phyloP scores from a whole-genome alignment of 2,329 filamentous ascomycete genomes.

The Pleoardoris graminearum region DNA sequence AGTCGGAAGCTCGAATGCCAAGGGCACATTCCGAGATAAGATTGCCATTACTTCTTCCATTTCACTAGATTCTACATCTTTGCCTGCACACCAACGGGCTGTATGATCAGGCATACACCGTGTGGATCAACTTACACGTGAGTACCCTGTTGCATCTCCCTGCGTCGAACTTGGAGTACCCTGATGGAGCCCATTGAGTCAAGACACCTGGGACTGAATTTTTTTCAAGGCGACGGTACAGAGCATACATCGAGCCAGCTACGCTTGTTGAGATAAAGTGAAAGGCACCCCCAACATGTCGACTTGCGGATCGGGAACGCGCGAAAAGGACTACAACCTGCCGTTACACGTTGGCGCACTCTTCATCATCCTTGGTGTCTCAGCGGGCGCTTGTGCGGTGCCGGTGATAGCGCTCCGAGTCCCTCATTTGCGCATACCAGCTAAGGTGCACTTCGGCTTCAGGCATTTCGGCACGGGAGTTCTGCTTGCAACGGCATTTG shows the following conservation, averaged over 20 bases:
- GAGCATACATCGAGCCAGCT: background rate
- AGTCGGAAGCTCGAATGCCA: background rate
- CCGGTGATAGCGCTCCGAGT: conserved; percentile 63
- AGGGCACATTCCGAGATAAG: background rate
- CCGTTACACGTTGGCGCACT: conserved; percentile 37
- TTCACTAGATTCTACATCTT: background rate
- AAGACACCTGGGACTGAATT: background rate
- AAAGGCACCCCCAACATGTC: background rate
- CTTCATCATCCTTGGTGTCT: conserved; percentile 42
- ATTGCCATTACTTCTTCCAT: background rate
- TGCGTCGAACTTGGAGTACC: background rate
- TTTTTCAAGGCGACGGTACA: no score
- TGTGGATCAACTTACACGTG: background rate
- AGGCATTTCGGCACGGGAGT: conserved; percentile 73
- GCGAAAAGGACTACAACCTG: conserved; percentile 34
- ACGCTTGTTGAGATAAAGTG: no score
- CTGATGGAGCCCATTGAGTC: background rate
- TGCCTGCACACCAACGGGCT: background rate
- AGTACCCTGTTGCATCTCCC: background rate
- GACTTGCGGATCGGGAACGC: background rate
- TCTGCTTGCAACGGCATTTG: conserved; percentile 80
- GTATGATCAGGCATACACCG: background rate
- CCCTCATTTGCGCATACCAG: conserved; percentile 62
- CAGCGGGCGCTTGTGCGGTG: conserved; percentile 59
- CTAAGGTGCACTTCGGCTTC: conserved; percentile 60